Conservation (phyloP, 1,139 yeast genomes). For the Dujonia santamariae region DNA sequence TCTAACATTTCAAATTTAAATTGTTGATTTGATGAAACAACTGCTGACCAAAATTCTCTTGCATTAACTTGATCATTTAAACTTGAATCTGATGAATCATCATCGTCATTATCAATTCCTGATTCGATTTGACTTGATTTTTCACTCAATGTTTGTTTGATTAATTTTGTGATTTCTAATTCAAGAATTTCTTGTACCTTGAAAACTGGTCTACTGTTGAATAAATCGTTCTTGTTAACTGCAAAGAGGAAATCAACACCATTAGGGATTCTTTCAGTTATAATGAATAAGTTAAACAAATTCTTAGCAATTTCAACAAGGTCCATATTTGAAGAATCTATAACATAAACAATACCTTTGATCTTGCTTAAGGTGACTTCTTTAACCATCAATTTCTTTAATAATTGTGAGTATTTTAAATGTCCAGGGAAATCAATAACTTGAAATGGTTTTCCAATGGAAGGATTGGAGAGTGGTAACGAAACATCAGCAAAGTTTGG, state of each 20-base stretch:
- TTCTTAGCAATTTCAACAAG: conserved; percentile 49
- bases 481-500: conserved; percentile 28
- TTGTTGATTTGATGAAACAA: conserved; percentile 36
- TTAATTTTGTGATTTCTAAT: conserved; percentile 57
- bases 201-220: conserved; percentile 70
- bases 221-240: conserved; percentile 79
- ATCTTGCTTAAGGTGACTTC: conserved; percentile 45
- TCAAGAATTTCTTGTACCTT: conserved; percentile 61
- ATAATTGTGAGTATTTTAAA: conserved; percentile 57
- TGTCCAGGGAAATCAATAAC: conserved; percentile 88
- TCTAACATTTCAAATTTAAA: conserved; percentile 68
- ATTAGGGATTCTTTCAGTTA: conserved; percentile 56
- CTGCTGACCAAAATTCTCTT: conserved; percentile 43
- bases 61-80: conserved; percentile 15
- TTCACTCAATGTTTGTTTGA: conserved; percentile 43
- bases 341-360: conserved; percentile 66
- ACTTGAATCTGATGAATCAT: conserved; percentile 19
- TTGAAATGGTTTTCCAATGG: conserved; percentile 35
- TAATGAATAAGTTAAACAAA: conserved; percentile 50
- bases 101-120: conserved; percentile 16
- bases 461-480: conserved; percentile 33
- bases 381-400: conserved; percentile 40
- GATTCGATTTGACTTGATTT: conserved; percentile 19
- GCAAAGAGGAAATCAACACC: conserved; percentile 76
- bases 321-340: conserved; percentile 56